Evolutionary conservation across 2,329 filamentous ascomycete genomes (phyloP).

Genomic region (Aspergillus pseudoviridinutans): DNA sequence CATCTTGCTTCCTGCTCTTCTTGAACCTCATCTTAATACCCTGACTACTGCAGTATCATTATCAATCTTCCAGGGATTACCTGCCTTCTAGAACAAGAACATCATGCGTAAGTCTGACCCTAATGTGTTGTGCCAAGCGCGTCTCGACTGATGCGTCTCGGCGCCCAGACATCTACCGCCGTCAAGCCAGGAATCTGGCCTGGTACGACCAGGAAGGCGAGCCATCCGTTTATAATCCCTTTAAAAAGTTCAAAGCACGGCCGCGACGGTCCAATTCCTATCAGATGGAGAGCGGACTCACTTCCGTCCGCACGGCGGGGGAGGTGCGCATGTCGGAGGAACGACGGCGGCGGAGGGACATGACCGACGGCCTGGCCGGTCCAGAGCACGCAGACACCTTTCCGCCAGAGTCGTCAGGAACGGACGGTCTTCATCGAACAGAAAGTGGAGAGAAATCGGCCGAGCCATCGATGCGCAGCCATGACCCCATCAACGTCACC

Average conservation of each 20-base stretch:
- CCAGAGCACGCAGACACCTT: conserved; percentile 24
- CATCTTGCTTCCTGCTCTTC: background rate
- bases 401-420: conserved; percentile 22
- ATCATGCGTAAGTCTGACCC: conserved; percentile 5
- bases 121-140: background rate
- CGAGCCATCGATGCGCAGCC: conserved; percentile 25
- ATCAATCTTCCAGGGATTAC: background rate
- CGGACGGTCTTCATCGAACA: conserved; percentile 12
- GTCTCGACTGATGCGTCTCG: background rate
- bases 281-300: conserved; percentile 28
- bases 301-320: conserved; percentile 18
- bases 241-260: conserved; percentile 35
- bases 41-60: background rate
- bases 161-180: conserved; percentile 36
- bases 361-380: conserved; percentile 20
- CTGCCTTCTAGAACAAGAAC: background rate
- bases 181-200: conserved; percentile 35
- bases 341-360: conserved; percentile 19
- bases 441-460: conserved; percentile 12
- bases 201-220: conserved; percentile 42
- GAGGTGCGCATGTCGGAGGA: conserved; percentile 22
- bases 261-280: conserved; percentile 25
- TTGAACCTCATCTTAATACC: background rate
- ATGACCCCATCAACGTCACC: conserved; percentile 29
- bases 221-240: conserved; percentile 37